phyloP scores from a whole-genome alignment of 257 asterid species.

The Salvia splendens region DNA sequence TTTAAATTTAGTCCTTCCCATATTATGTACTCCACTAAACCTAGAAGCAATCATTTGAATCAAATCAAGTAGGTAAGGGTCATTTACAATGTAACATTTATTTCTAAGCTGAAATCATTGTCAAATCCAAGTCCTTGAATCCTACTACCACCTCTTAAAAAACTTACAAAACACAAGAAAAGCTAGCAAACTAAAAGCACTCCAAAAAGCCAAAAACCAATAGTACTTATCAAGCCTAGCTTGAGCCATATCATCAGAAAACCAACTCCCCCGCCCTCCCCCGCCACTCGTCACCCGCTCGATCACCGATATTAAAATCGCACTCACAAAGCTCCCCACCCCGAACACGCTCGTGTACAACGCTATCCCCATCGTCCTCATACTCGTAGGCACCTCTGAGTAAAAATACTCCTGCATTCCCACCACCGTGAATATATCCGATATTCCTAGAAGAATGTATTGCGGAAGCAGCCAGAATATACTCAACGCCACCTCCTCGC shows the following conservation, averaged over 20 bases:
- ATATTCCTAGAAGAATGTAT: slow-evolving; percentile 75
- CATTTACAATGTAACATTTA: not conserved
- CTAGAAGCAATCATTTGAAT: too few relatives aligned
- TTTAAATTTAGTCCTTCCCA: too few relatives aligned
- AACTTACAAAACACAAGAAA: slow-evolving; percentile 55
- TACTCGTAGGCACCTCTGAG: slow-evolving; percentile 69
- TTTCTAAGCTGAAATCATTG: too few relatives aligned
- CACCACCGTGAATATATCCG: slow-evolving; percentile 90
- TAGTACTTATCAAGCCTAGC: slow-evolving; percentile 79
- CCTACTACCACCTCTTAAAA: slow-evolving; percentile 33
- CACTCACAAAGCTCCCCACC: slow-evolving; percentile 80
- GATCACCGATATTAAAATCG: slow-evolving; percentile 54
- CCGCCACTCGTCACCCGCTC: slow-evolving; percentile 55
- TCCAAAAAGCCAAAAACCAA: slow-evolving; percentile 63
- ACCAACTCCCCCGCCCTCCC: slow-evolving; percentile 57
- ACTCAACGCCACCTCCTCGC: slow-evolving; percentile 49
- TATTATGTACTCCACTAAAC: too few relatives aligned
- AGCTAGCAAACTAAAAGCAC: slow-evolving; percentile 50
- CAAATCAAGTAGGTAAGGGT: not conserved
- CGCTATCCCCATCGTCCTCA: slow-evolving; percentile 92
- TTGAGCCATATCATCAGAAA: slow-evolving; percentile 63
- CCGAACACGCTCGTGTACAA: slow-evolving; percentile 91
- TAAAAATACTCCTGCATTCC: slow-evolving; percentile 97
- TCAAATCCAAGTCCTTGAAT: not conserved
- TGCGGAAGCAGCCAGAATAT: slow-evolving; percentile 94